A percentile compares a stretch with the other conserved stretches of the same genome.
phyloP scores from a whole-genome alignment of 2,329 filamentous ascomycete species.

The Sphaerostilbella broomeana region DNA sequence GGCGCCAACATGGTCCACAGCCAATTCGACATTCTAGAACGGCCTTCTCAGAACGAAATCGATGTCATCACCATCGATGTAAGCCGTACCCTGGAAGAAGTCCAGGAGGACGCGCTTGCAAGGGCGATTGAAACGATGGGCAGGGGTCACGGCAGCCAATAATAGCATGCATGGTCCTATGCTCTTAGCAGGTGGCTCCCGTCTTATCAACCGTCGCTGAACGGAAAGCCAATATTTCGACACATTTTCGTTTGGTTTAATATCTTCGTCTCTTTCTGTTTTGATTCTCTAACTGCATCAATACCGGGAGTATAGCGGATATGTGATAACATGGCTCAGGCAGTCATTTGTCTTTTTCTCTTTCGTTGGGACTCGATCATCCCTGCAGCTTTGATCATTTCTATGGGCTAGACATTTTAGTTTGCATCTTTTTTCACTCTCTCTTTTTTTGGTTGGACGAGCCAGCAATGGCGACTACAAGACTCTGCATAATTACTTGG shows the following conservation, averaged over 20 bases:
- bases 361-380: not conserved
- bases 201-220: too few species aligned
- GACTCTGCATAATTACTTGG: conserved; percentile 7
- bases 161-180: conserved; percentile 5
- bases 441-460: conserved; percentile 3
- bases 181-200: not conserved
- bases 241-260: not conserved
- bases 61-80: conserved; percentile 70
- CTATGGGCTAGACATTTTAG: too few species aligned
- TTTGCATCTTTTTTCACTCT: not conserved
- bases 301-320: not conserved
- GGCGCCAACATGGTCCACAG: conserved; percentile 91
- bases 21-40: conserved; percentile 83
- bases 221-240: not conserved
- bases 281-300: not conserved
- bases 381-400: too few species aligned
- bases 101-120: conserved; percentile 53
- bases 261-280: not conserved
- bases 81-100: conserved; percentile 49
- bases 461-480: conserved; percentile 12
- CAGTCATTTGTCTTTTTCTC: not conserved
- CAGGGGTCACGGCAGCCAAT: conserved; percentile 18
- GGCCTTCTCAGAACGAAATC: conserved; percentile 61
- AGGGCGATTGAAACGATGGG: conserved; percentile 49
- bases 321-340: conserved; percentile 5